Evolutionary conservation across 2,329 filamentous ascomycete species (phyloP).

Genomic region (Cordyceps tenuipes): DNA sequence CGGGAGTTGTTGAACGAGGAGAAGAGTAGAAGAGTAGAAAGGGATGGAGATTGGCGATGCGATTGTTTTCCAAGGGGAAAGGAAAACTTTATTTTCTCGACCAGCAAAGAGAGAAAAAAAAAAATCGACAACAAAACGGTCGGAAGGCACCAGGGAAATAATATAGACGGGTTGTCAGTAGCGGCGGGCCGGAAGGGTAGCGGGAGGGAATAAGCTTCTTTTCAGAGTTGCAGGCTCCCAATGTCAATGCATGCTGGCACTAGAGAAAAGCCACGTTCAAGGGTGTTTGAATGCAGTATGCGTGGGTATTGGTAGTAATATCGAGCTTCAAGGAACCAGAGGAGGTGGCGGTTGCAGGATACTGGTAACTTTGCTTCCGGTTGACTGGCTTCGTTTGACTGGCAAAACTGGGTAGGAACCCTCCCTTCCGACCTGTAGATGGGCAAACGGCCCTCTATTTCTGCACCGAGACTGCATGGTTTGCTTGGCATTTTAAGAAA

Average conservation of each 20-base stretch:
- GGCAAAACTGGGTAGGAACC: not conserved
- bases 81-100: not conserved
- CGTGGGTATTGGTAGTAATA: not conserved
- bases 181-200: not conserved
- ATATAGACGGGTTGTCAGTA: not conserved
- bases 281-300: not conserved
- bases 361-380: not conserved
- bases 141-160: not conserved
- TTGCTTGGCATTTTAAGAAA: not conserved
- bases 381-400: not conserved
- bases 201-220: conserved; percentile 10
- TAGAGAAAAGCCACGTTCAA: not conserved
- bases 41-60: not conserved
- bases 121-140: not conserved
- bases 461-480: not conserved
- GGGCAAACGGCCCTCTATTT: not conserved
- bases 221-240: conserved; percentile 2
- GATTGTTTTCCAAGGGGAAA: not conserved
- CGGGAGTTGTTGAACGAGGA: not conserved
- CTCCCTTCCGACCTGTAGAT: not conserved
- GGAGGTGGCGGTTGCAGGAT: not conserved
- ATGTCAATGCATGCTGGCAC: not conserved
- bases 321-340: not conserved
- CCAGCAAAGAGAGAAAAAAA: no score
- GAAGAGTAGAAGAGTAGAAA: not conserved